These are phyloP conservation scores for Entomortierella lignicola DNA, from an alignment of 192 early-diverging fungal genomes.

Conservation along the genomic window DNA sequence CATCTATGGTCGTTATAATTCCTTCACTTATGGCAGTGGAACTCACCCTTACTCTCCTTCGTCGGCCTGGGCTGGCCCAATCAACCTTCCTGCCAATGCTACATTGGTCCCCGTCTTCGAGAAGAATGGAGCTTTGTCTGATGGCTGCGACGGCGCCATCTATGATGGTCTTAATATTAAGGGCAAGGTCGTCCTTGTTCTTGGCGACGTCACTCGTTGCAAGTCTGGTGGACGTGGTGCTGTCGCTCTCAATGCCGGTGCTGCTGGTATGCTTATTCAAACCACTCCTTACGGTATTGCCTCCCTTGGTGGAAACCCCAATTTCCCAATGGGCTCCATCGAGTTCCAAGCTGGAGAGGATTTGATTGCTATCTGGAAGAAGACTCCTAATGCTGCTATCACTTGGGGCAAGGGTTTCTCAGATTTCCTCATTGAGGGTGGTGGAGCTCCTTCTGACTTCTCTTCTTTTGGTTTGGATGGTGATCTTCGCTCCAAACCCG, in stretches of 20 bases:
- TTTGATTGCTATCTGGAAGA: constrained; percentile 20
- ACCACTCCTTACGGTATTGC: constrained; percentile 66
- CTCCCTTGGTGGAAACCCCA: constrained; percentile 65
- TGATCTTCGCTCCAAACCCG: constrained; percentile 68
- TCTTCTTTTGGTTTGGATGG: constrained; percentile 72
- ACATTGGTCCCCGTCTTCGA: not conserved
- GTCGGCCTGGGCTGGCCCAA: constrained; percentile 8
- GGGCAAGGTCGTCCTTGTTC: constrained; percentile 8
- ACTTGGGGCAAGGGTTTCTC: not conserved
- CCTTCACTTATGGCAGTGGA: constrained; percentile 16
- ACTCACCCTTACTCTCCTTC: constrained; percentile 21
- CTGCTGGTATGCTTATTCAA: constrained; percentile 3
- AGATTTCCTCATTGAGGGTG: not conserved
- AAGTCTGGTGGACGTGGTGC: constrained; percentile 56
- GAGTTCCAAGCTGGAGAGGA: constrained; percentile 40
- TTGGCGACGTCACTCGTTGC: constrained; percentile 28
- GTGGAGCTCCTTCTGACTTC: constrained; percentile 65
- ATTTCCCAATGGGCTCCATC: constrained; percentile 36
- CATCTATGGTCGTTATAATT: constrained; percentile 23
- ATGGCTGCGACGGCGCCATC: constrained; percentile 23
- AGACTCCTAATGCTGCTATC: constrained; percentile 6
- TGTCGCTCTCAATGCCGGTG: constrained; percentile 5
- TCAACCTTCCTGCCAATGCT: constrained; percentile 47
- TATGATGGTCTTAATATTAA: constrained; percentile 7
- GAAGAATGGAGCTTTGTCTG: constrained; percentile 10